A percentile compares a stretch with the other conserved stretches of the same genome.
These are phyloP conservation scores for Pythium monospermum DNA, from an alignment of 352 stramenopile species.

Conservation along the genomic window DNA sequence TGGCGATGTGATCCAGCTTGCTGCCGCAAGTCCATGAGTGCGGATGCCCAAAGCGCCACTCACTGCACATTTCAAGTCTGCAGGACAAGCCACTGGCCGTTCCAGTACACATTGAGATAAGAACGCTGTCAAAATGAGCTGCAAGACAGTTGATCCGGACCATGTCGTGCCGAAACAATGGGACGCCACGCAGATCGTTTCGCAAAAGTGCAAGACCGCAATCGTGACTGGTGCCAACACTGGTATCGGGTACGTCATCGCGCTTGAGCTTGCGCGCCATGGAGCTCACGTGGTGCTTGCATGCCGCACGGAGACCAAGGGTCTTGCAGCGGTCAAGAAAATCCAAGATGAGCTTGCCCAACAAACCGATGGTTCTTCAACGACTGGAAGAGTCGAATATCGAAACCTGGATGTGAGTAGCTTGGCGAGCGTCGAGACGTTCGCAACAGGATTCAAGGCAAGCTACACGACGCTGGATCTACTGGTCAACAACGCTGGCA, in stretches of 20 bases:
- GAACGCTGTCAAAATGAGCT: too few relatives aligned
- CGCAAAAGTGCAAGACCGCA: constrained; percentile 30
- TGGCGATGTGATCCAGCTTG: too few relatives aligned
- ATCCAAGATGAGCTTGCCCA: too few relatives aligned
- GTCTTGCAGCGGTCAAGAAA: constrained; percentile 8
- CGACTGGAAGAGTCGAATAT: too few relatives aligned
- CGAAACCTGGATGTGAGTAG: constrained; percentile 23
- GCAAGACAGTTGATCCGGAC: too few relatives aligned
- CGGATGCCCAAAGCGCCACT: too few relatives aligned
- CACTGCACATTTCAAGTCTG: too few relatives aligned
- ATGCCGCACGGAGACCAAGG: constrained; percentile 32
- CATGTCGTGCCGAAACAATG: constrained; percentile 9
- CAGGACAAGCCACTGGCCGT: too few relatives aligned
- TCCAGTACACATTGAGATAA: too few relatives aligned
- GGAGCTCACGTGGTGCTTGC: constrained; percentile 56
- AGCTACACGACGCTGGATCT: constrained; percentile 16
- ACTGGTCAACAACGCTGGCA: constrained; percentile 29
- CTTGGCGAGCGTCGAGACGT: constrained; percentile 17
- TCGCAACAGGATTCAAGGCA: constrained; percentile 13
- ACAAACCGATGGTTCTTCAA: too few relatives aligned
- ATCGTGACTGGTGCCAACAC: constrained; percentile 68
- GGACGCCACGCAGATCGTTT: constrained; percentile 15
- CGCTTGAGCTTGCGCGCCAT: constrained; percentile 30
- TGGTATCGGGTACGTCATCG: constrained; percentile 54
- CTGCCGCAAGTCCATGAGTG: too few relatives aligned